Conservation (phyloP, 345 rosid genomes). For the Citrus sinensis region DVS_A1.0 CM039169.1:692001-692500, state of each 20-base stretch:
- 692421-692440: not conserved
- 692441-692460: not conserved
- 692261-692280: not conserved
- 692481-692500: not conserved
- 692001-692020: slow-evolving; percentile 52
- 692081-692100: not conserved
- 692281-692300: not conserved
- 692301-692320: not conserved
- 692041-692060: not conserved
- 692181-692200: slow-evolving; percentile 27
- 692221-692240: not conserved
- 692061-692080: not conserved
- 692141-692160: slow-evolving; percentile 71
- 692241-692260: not conserved
- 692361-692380: not conserved
- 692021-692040: not conserved
- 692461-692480: not conserved
- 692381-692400: not conserved
- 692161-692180: slow-evolving; percentile 47
- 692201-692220: not conserved
- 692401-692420: not conserved
- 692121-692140: slow-evolving; percentile 91
- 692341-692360: not conserved
- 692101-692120: slow-evolving; percentile 39
- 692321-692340: slow-evolving; percentile 11